Base-by-base conservation (phyloP, 345 rosid genomes). In the Stellera chamaejasme region DNA sequence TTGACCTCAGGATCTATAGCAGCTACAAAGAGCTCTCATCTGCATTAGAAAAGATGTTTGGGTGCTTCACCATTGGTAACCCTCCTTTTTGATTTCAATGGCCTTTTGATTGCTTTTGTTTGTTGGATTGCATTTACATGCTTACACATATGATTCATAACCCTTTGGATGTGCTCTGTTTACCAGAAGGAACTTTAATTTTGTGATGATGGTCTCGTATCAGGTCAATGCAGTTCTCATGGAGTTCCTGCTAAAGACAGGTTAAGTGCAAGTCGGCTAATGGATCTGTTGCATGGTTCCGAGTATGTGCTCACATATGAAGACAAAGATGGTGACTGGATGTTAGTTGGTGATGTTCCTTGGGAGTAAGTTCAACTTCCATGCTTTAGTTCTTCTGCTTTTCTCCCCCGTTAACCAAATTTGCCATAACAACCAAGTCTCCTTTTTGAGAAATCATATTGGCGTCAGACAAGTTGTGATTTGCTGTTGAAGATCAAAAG, bases 341-440 rank as follows among this genome's bases (percentile, higher is more conserved):
- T 87, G 95, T 75, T 83, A 27, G 95, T 81, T 3, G 95, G 95
- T 56, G 95, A 87, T 76, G 91, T 87, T 62, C 95, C 95, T 25
- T 87, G 95, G 95, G 79, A 72, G 85, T 80, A 75, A 80, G 95
- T 83, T 63, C 50, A 58, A 55, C 36, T 53, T 55, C 13, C 23
- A 56, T 16, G 23, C 19, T 11, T 43, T 8, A 16, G 27, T 32
- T 32, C 7, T 32, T 32, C 9, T 32, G 23, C 23, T 19, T 19
- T 19, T 19, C 23, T 19, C 23, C 9, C 9, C 39, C 39, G 3
- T 32, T 0, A 32, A 32, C 39, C 39, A 32, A 8, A 32, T 32
- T 32, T 32, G 39, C 39, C 9, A 32, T 3, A 32, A 32, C 39
- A 32, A 32, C 9, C 39, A 8, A 32, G 39, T 3, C 7, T 4